Evolutionary conservation across 2,329 filamentous ascomycete species (phyloP).

Genomic region (Xylariaceae sp.): DNA sequence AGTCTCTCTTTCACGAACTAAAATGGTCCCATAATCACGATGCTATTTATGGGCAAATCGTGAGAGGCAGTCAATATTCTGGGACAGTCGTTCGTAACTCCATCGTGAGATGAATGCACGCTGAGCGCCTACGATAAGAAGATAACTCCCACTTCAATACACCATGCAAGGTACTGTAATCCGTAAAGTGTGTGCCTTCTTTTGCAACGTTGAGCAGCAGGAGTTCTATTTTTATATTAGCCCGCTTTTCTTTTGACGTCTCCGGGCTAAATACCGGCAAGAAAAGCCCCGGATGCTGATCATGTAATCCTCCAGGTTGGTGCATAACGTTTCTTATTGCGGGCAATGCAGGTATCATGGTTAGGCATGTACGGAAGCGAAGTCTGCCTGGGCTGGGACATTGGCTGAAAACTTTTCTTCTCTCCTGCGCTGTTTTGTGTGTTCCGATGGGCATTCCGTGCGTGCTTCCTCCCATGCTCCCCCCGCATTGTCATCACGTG

Average conservation of each 20-base stretch:
- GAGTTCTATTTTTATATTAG: conserved; percentile 33
- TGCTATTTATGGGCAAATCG: conserved; percentile 24
- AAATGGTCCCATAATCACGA: conserved; percentile 8
- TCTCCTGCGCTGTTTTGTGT: not conserved
- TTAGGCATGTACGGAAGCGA: not conserved
- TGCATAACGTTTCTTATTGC: not conserved
- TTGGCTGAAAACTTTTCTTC: not conserved
- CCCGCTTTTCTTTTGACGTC: conserved; percentile 21
- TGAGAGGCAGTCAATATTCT: conserved; percentile 2
- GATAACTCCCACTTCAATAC: conserved; percentile 12
- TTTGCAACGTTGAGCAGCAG: conserved; percentile 19
- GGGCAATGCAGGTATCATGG: not conserved
- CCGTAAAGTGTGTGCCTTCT: not conserved
- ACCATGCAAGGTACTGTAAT: conserved; percentile 13
- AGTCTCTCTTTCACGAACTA: conserved; percentile 3
- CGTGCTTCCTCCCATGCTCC: not conserved
- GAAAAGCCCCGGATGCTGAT: not conserved
- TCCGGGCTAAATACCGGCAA: not conserved
- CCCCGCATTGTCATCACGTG: not conserved
- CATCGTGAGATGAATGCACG: conserved; percentile 19
- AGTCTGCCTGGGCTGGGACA: not conserved
- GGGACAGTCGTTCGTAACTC: conserved; percentile 7
- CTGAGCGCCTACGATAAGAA: conserved; percentile 23
- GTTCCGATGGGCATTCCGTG: not conserved
- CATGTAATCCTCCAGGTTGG: not conserved